Percentiles rank a stretch among this genome's conserved stretches.
These are phyloP conservation scores for Suillus luteus DNA, from an alignment of 768 basidiomycete genomes.

Conservation along the genomic window DNA sequence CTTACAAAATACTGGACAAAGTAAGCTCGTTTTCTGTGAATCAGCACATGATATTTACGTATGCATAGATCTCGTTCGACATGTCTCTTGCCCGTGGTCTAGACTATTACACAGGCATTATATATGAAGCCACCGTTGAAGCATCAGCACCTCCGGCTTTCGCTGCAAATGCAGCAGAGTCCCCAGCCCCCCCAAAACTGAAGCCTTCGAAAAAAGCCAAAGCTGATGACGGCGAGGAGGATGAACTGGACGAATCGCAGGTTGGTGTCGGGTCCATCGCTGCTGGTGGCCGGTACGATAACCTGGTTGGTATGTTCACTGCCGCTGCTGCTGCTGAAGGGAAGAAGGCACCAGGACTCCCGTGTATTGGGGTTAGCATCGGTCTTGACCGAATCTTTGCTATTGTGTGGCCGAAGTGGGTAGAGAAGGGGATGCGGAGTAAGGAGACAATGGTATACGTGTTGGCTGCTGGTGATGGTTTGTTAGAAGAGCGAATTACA, in stretches of 20 bases:
- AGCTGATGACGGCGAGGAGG: conserved; percentile 50
- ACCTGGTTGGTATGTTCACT: conserved; percentile 91
- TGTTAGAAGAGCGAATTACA: conserved; percentile 81
- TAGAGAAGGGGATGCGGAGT: conserved; percentile 73
- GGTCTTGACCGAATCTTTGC: conserved; percentile 94
- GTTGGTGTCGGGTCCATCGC: conserved; percentile 99
- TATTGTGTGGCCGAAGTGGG: conserved; percentile 85
- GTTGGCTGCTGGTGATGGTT: conserved; percentile 86
- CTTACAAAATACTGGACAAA: conserved; percentile 79
- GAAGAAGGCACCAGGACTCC: conserved; percentile 67
- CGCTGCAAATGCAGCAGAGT: conserved; percentile 50
- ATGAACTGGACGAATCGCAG: conserved; percentile 89
- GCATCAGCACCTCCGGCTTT: conserved; percentile 91
- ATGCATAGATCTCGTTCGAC: conserved; percentile 84
- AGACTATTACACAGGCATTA: conserved; percentile 98
- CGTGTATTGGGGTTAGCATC: conserved; percentile 91
- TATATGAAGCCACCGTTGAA: conserved; percentile 94
- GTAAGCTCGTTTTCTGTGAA: conserved; percentile 39
- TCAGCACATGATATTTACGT: not conserved
- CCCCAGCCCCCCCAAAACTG: conserved; percentile 37
- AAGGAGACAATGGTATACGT: conserved; percentile 96
- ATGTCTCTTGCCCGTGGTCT: conserved; percentile 96
- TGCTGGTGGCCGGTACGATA: conserved; percentile 97
- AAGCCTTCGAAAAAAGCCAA: conserved; percentile 45
- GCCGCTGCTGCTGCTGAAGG: conserved; percentile 74